Evolutionary conservation across 164 flowering plant species (phyloP).

Genomic region (Tetracentron sinense): DNA sequence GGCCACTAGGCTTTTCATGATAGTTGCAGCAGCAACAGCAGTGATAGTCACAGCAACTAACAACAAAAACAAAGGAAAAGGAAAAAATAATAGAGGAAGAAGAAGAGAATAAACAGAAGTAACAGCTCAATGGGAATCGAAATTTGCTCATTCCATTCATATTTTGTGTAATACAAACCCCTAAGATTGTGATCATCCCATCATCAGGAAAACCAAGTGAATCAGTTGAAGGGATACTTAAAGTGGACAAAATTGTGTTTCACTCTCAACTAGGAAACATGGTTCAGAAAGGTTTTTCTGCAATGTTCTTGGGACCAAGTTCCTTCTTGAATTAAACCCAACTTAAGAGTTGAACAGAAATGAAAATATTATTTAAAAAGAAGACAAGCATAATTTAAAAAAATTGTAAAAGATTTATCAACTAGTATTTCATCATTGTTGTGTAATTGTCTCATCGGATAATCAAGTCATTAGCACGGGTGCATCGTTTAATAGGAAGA

Average conservation of each 20-base stretch:
- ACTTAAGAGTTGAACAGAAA: too few species aligned
- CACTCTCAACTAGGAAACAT: too few species aligned
- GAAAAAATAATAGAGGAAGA: neutral
- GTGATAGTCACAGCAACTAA: conserved; percentile 10
- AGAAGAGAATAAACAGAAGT: neutral
- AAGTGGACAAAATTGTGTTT: too few species aligned
- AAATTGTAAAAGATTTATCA: too few species aligned
- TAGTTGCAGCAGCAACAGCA: conserved; percentile 20
- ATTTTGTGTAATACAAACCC: conserved; percentile 1
- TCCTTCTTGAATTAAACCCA: too few species aligned
- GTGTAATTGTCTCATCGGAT: neutral
- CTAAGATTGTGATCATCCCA: neutral
- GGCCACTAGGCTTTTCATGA: conserved; percentile 33
- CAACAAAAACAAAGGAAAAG: conserved; percentile 13
- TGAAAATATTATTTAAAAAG: too few species aligned
- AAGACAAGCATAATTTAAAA: too few species aligned
- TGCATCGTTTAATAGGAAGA: conserved; percentile 5
- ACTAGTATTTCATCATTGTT: too few species aligned
- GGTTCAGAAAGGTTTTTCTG: too few species aligned
- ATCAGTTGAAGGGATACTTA: too few species aligned
- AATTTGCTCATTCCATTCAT: conserved; percentile 11
- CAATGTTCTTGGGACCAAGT: too few species aligned
- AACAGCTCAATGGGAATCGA: conserved; percentile 3
- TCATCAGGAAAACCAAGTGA: neutral
- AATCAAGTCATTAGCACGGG: neutral